Evolutionary conservation across 345 rosid species (phyloP), one percentile per base, ranked within the genome.

Genomic region (Pugionium cornutum): DNA sequence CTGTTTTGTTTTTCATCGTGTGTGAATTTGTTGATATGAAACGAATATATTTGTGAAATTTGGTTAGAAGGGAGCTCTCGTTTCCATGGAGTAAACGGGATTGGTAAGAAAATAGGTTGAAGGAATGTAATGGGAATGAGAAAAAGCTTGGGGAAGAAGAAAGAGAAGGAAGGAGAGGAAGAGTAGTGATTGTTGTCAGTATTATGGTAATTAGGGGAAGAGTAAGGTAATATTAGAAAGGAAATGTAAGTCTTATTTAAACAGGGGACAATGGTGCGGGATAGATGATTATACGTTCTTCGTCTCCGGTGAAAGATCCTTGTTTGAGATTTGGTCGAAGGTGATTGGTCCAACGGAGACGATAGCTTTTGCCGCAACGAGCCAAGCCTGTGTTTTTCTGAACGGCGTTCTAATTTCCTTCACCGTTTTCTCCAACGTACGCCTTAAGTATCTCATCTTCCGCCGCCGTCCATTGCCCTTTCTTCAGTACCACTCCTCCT

Each of bases 21-120:
- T 6, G 68, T 32, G 73, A 67, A 60, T 53, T 53, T 73, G 52
- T 53, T 60, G 44, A 32, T 52, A 60, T 53, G 52, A 60, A 53
- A 73, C 5, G 40, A 33, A 3, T 49, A 25, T 4, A 28, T 33
- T 29, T 64, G 72, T 42, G 55, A 40, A 3, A 36, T 57, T 81
- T 88, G 97, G 92, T 70, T 79, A 75, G 89, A 86, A 86, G 91
- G 88, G 85, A 83, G 91, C 81, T 86, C 95, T 31, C 70, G 78
- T 79, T 77, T 82, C 18, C 53, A 63, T 39, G 37, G 66, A 62
- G 72, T 68, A 71, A 65, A 59, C 66, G 1, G 75, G 64, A 37
- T 48, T 63, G n/a, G 64, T 60, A 29, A 73, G 68, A 9, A 67
- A 62, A 30, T 72, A 48, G 58, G 72, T 75, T 34, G 35, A 58